phyloP scores from a whole-genome alignment of 2,329 filamentous ascomycete species.

The Aspergillus japonicus region DNA sequence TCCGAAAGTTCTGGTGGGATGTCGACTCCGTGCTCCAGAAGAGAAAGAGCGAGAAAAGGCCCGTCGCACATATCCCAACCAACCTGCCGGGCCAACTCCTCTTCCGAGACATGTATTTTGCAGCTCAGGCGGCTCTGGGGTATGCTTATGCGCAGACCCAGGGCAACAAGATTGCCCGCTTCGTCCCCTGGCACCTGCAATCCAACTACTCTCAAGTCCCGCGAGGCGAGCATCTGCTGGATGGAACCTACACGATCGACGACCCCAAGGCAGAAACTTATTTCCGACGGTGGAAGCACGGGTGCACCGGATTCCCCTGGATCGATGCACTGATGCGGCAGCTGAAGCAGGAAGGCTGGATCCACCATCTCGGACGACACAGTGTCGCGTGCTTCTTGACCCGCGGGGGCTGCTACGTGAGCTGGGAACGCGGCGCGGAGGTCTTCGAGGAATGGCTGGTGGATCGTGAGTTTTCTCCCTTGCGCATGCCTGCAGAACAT shows the following conservation, averaged over 20 bases:
- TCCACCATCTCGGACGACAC: constrained; percentile 75
- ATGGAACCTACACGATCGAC: constrained; percentile 54
- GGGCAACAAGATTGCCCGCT: constrained; percentile 66
- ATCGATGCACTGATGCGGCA: constrained; percentile 80
- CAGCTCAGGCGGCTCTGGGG: constrained; percentile 68
- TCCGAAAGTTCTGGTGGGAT: constrained; percentile 71
- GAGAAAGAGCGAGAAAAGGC: constrained; percentile 57
- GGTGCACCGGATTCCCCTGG: constrained; percentile 73
- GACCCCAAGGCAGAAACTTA: constrained; percentile 60
- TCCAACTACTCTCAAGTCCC: constrained; percentile 48
- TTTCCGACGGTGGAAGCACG: constrained; percentile 68
- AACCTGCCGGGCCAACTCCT: constrained; percentile 70
- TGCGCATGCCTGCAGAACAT: not conserved
- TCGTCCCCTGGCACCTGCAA: constrained; percentile 76
- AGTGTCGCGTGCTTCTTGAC: constrained; percentile 81
- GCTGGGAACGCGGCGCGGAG: constrained; percentile 75
- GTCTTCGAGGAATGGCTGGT: constrained; percentile 75
- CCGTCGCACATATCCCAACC: constrained; percentile 58
- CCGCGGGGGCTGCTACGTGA: constrained; percentile 72
- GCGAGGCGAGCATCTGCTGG: constrained; percentile 48
- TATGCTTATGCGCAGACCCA: constrained; percentile 63
- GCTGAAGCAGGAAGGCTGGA: constrained; percentile 70
- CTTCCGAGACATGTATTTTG: constrained; percentile 83
- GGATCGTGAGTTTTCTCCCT: constrained; percentile 49
- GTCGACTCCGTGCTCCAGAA: constrained; percentile 61